Base-by-base conservation (phyloP, 1,284 basidiomycete species). In the Cryptococcus jaspeensis region DNA sequence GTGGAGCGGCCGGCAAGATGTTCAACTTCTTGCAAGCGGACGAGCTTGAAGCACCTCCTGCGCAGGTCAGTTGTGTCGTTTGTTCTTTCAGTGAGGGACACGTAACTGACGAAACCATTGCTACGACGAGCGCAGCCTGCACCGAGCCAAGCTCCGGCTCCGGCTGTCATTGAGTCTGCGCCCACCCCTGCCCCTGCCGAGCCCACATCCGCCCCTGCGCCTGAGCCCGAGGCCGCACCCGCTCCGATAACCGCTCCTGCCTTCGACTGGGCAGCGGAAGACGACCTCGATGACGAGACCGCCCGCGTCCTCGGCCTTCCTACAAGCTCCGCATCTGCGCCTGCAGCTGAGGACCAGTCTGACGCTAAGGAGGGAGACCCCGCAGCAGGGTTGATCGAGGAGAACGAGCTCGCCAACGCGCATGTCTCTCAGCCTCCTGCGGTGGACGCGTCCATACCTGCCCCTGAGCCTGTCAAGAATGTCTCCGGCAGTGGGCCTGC, bases 21-120 rank as follows among this genome's bases (percentile, higher is more conserved):
- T 60, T 75, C 59, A 74, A 73, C 60, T 75, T 75, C 56, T 54
- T 75, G 50, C 74, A 75, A 59, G 71, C 69, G 49, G 72, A 74
- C 62, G 74, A 75, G 65, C 56, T 75, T 43, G 54, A 32, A 18
- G 37, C 25, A 11, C 40, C 49, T 8, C 47, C 18, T 3, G 15
- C 38, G n/a, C 28, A 45, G 47, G 23, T 40, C 42, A 44, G 39
- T 36, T 46, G 37, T 51, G n/a, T 16, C 23, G 47, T 41, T 6
- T 23, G 7, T 11, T 20, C 28, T 42, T 16, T 32, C 5, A 32
- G 47, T 25, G 18, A 13, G 37, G 9, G 4, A n/a, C n/a, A n/a
- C 28, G 16, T 18, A 50, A 28, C 20, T 23, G 40, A 42, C 15
- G 7, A 42, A 2, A 42, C 8, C 15, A 16, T n/a, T 18, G 8